phyloP scores from a whole-genome alignment of 768 basidiomycete species.

The Epithele typhae region DNA sequence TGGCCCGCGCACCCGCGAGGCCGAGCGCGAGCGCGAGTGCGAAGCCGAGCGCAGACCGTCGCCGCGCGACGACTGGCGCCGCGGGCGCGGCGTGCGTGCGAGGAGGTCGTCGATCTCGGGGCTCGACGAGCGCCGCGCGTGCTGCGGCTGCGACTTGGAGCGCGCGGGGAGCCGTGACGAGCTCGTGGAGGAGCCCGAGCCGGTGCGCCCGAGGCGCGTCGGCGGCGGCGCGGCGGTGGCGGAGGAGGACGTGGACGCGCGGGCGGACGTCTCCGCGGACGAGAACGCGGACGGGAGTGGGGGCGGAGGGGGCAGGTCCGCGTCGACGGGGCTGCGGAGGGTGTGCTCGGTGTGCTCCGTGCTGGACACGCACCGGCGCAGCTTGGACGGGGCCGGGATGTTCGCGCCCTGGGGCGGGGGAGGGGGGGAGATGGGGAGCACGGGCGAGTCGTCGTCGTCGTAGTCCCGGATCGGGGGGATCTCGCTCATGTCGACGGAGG shows the following conservation, averaged over 20 bases:
- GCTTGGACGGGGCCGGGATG: not conserved
- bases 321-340: conserved; percentile 13
- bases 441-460: conserved; percentile 18
- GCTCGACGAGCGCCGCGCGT: conserved; percentile 16
- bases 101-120: conserved; percentile 30
- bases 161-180: conserved; percentile 1
- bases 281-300: conserved; percentile 10
- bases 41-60: conserved; percentile 17
- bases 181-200: conserved; percentile 26
- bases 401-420: not conserved
- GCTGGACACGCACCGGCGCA: not conserved
- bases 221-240: conserved; percentile 23
- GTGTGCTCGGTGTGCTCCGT: not conserved
- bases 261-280: not conserved
- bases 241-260: not conserved
- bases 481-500: conserved; percentile 29
- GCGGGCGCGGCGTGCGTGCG: conserved; percentile 28
- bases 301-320: conserved; percentile 24
- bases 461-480: conserved; percentile 26
- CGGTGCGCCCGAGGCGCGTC: conserved; percentile 22
- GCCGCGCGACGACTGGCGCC: conserved; percentile 20
- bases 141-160: not conserved
- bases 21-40: conserved; percentile 19
- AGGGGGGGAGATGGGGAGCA: not conserved
- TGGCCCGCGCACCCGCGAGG: too few relatives aligned